Evolutionary conservation across 2,329 filamentous ascomycete genomes (phyloP).

Genomic region (Venturia effusa): DNA sequence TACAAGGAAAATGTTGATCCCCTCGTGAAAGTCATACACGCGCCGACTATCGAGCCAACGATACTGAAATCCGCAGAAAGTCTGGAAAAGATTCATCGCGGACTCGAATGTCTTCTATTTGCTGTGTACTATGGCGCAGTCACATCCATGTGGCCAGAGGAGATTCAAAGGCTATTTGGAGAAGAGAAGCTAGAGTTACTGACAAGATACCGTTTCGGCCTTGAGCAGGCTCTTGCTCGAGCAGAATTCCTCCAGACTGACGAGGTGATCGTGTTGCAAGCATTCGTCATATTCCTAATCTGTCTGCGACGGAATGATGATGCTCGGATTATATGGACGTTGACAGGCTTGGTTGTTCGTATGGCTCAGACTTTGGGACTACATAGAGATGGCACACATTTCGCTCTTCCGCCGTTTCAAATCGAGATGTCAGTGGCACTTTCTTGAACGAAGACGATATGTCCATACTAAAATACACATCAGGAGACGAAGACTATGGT

Average conservation of each 20-base stretch:
- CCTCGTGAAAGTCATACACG: slow-evolving; percentile 59
- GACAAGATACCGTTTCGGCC: slow-evolving; percentile 48
- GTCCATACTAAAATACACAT: neutral
- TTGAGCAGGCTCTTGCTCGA: slow-evolving; percentile 52
- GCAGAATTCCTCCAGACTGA: slow-evolving; percentile 53
- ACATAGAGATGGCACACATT: slow-evolving; percentile 47
- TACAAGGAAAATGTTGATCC: slow-evolving; percentile 67
- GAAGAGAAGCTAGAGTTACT: slow-evolving; percentile 40
- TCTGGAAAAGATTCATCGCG: slow-evolving; percentile 46
- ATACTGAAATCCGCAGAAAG: slow-evolving; percentile 52
- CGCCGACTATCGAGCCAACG: slow-evolving; percentile 52
- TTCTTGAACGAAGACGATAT: too few species aligned
- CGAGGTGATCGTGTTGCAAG: slow-evolving; percentile 51
- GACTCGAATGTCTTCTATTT: slow-evolving; percentile 49
- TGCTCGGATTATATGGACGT: slow-evolving; percentile 44
- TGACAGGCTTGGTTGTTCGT: slow-evolving; percentile 47
- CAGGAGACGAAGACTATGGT: slow-evolving; percentile 45
- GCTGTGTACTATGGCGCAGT: slow-evolving; percentile 50
- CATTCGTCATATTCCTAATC: slow-evolving; percentile 51
- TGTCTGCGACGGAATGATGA: slow-evolving; percentile 41
- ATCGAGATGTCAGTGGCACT: slow-evolving; percentile 36
- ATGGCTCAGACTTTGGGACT: slow-evolving; percentile 50
- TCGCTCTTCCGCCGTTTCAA: slow-evolving; percentile 47
- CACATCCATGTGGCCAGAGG: slow-evolving; percentile 37
- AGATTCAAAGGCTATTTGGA: slow-evolving; percentile 39